Evolutionary conservation across 805 yeast genomes (phyloP).

Genomic region (Metschnikowia colocasiae): DNA sequence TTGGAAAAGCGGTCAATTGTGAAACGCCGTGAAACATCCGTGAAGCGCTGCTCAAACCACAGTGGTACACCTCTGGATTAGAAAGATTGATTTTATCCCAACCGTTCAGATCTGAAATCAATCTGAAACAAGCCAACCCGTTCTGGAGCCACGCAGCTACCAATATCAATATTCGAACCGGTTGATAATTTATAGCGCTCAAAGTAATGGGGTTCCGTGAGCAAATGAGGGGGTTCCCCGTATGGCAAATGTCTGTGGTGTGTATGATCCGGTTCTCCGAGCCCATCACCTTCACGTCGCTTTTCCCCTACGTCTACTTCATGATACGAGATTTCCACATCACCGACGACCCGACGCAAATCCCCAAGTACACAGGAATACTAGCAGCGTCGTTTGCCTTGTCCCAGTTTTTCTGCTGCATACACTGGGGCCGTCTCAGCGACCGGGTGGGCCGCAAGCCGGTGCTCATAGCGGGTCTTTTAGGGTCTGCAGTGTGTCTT

Average conservation of each 20-base stretch:
- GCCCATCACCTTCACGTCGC: conserved; percentile 22
- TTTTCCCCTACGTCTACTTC: conserved; percentile 20
- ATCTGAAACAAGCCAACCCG: no score
- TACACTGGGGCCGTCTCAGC: conserved; percentile 29
- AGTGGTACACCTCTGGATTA: no score
- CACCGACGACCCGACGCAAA: conserved; percentile 18
- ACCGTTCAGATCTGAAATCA: no score
- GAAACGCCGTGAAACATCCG: no score
- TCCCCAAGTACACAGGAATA: conserved; percentile 19
- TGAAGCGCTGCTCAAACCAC: no score
- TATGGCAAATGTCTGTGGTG: conserved; percentile 21
- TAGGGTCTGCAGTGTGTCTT: conserved; percentile 26
- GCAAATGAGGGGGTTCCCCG: conserved; percentile 19
- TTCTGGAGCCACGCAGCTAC: no score
- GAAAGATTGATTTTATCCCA: no score
- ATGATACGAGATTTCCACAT: conserved; percentile 20
- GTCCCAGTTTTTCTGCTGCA: conserved; percentile 20
- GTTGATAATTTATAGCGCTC: neutral
- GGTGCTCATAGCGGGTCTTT: conserved; percentile 24
- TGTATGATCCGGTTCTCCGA: conserved; percentile 19
- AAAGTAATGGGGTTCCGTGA: conserved; percentile 5
- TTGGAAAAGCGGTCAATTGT: no score
- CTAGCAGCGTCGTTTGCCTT: conserved; percentile 20
- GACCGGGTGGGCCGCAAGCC: conserved; percentile 30
- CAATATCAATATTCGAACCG: no score